Base-by-base conservation (phyloP, 805 yeast genomes). In the Lachancea nothofagi region DNA sequence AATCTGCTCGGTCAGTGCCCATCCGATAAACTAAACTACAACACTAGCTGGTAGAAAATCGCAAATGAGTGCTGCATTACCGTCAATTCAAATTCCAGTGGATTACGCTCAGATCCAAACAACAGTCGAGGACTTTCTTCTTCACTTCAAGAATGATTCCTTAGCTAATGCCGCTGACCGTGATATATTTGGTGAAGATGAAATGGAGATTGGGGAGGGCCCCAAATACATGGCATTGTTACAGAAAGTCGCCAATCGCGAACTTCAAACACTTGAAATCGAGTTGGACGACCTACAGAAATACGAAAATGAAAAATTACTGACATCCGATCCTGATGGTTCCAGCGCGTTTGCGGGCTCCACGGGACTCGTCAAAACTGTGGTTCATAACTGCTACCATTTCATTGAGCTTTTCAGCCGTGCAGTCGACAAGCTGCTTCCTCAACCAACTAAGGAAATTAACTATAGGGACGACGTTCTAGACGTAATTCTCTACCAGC, bases 401-500 rank as follows among this genome's bases (percentile, higher is more conserved):
- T 90, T 81, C 55, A 63, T 78, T 18, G 97, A 90, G 52, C 56
- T 93, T 20, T 83, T 94, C 56, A 72, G 86, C 36, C 66, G 69
- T 35, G 80, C 79, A 12, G 75, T 86, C 31, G 99, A 93, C 63
- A 79, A 77, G 35, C 61, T 86, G 42, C 74, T 90, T 76, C 98
- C 98, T 0, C 41, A 51, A 32, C 90, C 97, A n/a, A 81, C 93
- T 2, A 77, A 72, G 36, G 89, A 84, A 44, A 70, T 90, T 38
- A 67, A 79, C 32, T 85, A 83, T 58, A 78, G 79, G 49, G 96
- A 87, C 59, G 95, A 86, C 50, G 97, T 93, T 9, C 67, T 93
- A 47, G 98, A 93, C 57, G 94, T 93, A 43, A 86, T 93, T 41
- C 70, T 89, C 49, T 89, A 86, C 56, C 97, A 93, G 67, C 76